Evolutionary conservation across 2,329 filamentous ascomycete species (phyloP), one percentile per base, ranked within the genome.

Genomic region (Arthrobotrys sinensis): DNA sequence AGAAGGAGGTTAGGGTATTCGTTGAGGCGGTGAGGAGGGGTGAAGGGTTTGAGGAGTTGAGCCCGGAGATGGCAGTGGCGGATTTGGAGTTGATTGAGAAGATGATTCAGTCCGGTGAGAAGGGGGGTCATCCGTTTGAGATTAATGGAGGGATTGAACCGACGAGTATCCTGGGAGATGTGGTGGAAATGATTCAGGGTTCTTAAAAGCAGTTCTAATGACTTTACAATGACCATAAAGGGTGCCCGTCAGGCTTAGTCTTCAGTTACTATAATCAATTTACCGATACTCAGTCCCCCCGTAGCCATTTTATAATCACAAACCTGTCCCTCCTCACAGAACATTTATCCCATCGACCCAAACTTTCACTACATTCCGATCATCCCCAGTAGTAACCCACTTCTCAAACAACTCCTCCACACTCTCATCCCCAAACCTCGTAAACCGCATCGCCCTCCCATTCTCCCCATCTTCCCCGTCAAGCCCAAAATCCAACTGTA

Each of bases 1-100:
- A 85, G 76, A 87, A 88, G 65, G 90, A 92, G 83, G 86, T 91
- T 7, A 86, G 86, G 77, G 89, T 88, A 4, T 92, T 89, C 88
- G 90, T 86, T 0, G 85, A 88, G 83, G 85, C 86, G 8, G 81
- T 91, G 40, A 81, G 83, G 1, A 80, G 67, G 43, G 88, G 88
- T 16, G 84, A 84, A 78, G 83, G 84, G 12, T 86, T 90, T 80
- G 82, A 85, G n/a, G 84, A 85, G 80, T 88, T 90, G 83, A 85
- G 85, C 7, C 86, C 88, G 0, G 87, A 90, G 82, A 86, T 90
- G 84, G 90, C 89, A 0, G 82, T 91, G 81, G 86, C 84, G 6
- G 90, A 92, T 83, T 82, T 92, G 79, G 88, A 90, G 83, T 84
- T 91, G 79, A 83, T 75, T 83, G 80, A 85, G 68, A 80, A 83